Conservation (phyloP, 768 basidiomycete genomes). For the Cystobasidium tubakii region DNA sequence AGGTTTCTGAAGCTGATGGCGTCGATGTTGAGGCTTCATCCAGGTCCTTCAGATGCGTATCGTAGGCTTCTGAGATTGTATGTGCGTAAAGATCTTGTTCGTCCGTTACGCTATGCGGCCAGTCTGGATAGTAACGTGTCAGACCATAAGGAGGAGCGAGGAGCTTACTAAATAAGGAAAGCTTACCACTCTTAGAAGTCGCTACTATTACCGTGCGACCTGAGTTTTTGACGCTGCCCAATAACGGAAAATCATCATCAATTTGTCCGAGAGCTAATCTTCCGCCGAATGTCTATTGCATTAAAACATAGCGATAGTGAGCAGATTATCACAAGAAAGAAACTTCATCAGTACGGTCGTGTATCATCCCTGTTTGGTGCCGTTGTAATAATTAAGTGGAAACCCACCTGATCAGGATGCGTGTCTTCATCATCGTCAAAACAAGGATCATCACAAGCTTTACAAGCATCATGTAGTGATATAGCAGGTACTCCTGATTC, state of each 20-base stretch:
- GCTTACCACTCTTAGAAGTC: conserved; percentile 25
- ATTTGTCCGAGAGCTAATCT: conserved; percentile 24
- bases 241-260: not conserved
- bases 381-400: too few species aligned
- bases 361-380: too few species aligned
- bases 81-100: conserved; percentile 26
- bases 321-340: too few species aligned
- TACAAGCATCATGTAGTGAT: conserved; percentile 28
- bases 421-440: conserved; percentile 20
- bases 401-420: conserved; percentile 12
- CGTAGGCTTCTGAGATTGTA: conserved; percentile 9
- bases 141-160: too few species aligned
- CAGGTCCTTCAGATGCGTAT: conserved; percentile 5
- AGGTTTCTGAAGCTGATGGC: conserved; percentile 39
- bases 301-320: too few species aligned
- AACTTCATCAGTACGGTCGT: not conserved
- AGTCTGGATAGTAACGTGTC: conserved; percentile 11
- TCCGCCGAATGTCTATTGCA: conserved; percentile 19
- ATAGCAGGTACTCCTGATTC: conserved; percentile 12
- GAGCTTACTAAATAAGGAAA: not conserved
- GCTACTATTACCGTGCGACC: conserved; percentile 30
- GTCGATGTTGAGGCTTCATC: not conserved
- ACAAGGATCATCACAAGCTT: conserved; percentile 20
- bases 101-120: conserved; percentile 35
- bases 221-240: conserved; percentile 27